Percentiles rank a stretch among this genome's conserved stretches.
Evolutionary conservation across 805 yeast species (phyloP).

Genomic region (Tetrapisispora namnaoensis): DNA sequence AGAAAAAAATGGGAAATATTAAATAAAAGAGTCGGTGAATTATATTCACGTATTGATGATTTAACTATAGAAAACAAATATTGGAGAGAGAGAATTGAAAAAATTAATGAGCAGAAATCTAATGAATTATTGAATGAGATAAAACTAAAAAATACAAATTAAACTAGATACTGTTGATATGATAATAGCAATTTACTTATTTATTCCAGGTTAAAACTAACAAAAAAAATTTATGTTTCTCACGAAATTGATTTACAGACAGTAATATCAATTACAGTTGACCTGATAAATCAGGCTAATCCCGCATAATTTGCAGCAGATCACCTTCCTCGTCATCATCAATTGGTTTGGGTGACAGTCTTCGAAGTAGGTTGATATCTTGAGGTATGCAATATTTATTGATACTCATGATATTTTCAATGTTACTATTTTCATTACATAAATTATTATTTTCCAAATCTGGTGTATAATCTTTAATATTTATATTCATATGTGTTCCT

Average conservation of each 20-base stretch:
- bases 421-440: neutral
- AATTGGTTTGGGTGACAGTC: neutral
- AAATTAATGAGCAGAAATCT: conserved; percentile 22
- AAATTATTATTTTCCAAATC: neutral
- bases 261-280: no score
- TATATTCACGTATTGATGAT: conserved; percentile 15
- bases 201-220: neutral
- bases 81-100: conserved; percentile 22
- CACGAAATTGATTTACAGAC: no score
- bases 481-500: neutral
- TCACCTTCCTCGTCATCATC: neutral
- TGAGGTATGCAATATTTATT: neutral
- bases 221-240: neutral
- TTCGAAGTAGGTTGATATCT: neutral
- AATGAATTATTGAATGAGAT: conserved; percentile 20
- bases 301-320: neutral
- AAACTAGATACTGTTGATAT: neutral
- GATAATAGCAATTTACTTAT: neutral
- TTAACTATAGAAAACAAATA: conserved; percentile 22
- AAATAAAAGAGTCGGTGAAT: conserved; percentile 13
- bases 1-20: conserved; percentile 12
- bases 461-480: neutral
- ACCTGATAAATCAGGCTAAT: neutral
- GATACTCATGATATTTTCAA: neutral
- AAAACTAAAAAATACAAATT: conserved; percentile 8